Base-by-base conservation (phyloP, 164 flowering plant species). In the Paratinospora sagittata region DNA sequence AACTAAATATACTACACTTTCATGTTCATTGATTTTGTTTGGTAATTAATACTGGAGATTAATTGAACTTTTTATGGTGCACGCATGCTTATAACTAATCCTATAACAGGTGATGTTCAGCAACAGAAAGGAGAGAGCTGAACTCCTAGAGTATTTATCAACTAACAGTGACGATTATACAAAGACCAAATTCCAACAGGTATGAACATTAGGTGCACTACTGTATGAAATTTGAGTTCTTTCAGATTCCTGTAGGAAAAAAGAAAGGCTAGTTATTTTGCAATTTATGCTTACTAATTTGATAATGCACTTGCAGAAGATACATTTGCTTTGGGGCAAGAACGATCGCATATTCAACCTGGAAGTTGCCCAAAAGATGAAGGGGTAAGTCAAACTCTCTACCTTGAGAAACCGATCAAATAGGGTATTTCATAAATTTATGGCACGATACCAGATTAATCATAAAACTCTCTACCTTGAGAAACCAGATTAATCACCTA, bases 241-340 rank as follows among this genome's bases (percentile, higher is more conserved):
- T n/a, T n/a, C n/a, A n/a, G n/a, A n/a, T n/a, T n/a, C n/a, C n/a
- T n/a, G n/a, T n/a, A n/a, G n/a, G n/a, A n/a, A n/a, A n/a, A n/a
- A n/a, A 19, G 27, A 33, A 60, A 34, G 33, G 41, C 2, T 8
- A 24, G 57, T 71, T 36, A 37, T n/a, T 52, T 19, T 30, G 34
- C 34, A 30, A 30, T 27, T 39, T 3, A 11, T 24, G 65, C 9
- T n/a, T 55, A 10, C 39, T 16, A 2, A 1, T 43, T 16, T 30
- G 2, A 23, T 30, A 17, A 37, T 36, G 17, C 19, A 11, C 61
- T 68, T 72, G 77, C 86, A 95, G 98, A 90, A 74, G 60, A 83
- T 95, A 71, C 96, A 88, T 79, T 88, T 95, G 30, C 74, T 95
- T 8, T 95, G 96, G 99, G 99, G 99, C 3, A 91, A 91, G 72